Evolutionary conservation across 1,284 basidiomycete species (phyloP).

Genomic region (Jaminaea rosea): DNA sequence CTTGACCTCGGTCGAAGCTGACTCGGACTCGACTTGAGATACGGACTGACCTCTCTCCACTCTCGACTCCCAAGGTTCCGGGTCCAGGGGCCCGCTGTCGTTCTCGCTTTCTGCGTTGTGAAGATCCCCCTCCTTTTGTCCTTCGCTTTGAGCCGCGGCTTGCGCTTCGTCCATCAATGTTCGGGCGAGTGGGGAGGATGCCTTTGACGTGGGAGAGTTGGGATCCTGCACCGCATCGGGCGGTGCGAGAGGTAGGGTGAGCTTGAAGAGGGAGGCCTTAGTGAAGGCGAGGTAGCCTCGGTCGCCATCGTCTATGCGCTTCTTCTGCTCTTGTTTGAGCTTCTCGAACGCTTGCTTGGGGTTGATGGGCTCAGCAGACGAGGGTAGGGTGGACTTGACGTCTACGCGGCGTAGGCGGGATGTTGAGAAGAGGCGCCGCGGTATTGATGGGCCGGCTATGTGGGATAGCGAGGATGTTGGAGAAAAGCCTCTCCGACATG

Average conservation of each 20-base stretch:
- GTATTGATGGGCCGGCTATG: no score
- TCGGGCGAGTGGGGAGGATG: conserved; percentile 4
- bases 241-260: conserved; percentile 7
- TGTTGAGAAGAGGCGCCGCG: no score
- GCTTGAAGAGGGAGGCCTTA: conserved; percentile 36
- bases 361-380: neutral
- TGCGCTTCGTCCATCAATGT: neutral
- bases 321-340: neutral
- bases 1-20: neutral
- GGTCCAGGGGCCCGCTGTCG: neutral
- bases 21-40: conserved; percentile 5
- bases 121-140: neutral
- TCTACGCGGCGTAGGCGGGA: no score
- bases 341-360: neutral
- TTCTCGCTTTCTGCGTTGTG: conserved; percentile 1
- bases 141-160: neutral
- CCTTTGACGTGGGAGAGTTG: conserved; percentile 7
- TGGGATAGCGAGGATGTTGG: no score
- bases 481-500: no score
- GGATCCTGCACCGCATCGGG: conserved; percentile 2
- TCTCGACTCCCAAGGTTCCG: conserved; percentile 7
- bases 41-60: conserved; percentile 6
- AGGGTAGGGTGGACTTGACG: neutral
- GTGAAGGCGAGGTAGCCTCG: conserved; percentile 33
- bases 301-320: neutral